Base-by-base conservation (phyloP, 78 protist species). In the Dictyostelium citrinum region DNA sequence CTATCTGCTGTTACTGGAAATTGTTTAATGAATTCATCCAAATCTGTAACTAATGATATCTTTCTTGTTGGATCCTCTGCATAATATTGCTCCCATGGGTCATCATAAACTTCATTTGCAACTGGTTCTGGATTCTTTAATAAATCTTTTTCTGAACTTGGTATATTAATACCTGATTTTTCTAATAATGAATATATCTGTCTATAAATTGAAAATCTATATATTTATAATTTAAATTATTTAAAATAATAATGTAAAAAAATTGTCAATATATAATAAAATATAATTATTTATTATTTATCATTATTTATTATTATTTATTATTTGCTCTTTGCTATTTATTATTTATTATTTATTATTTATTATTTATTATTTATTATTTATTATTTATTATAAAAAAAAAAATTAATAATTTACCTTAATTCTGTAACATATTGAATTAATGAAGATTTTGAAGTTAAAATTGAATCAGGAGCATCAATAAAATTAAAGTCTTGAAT, bases 21-120 rank as follows among this genome's bases (percentile, higher is more conserved):
- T 17, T 58, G 33, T 0, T 45, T 79, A 20, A 88, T 4, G 51
- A 45, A 58, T 20, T 37, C 82, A 14, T 79, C 70, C 11, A 88
- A 41, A 35, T 77, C 68, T 16, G 20, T 16, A 31, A 12, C 5
- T 5, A 81, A 37, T 33, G 86, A 46, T 20, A 20, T 0, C 1
- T 33, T 27, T 17, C 35, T 29, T 2, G 5, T 37, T 31, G 55
- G 61, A 49, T 67, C 45, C 16, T 67, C 24, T 35, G 37, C 27
- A 58, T 60, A 85, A 27, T 22, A 76, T 39, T 74, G 33, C 31
- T 85, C 92, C 92, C 92, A 85, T 51, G 83, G 83, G 31, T 85
- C 92, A 27, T 85, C 92, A 58, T 16, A 12, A 4, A 85, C 0
- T 31, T 85, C 81, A 3, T n/a, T 35, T 46, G 51, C 2, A 20